Base-by-base conservation (phyloP, 1,284 basidiomycete genomes). In the Testicularia cyperi region DNA sequence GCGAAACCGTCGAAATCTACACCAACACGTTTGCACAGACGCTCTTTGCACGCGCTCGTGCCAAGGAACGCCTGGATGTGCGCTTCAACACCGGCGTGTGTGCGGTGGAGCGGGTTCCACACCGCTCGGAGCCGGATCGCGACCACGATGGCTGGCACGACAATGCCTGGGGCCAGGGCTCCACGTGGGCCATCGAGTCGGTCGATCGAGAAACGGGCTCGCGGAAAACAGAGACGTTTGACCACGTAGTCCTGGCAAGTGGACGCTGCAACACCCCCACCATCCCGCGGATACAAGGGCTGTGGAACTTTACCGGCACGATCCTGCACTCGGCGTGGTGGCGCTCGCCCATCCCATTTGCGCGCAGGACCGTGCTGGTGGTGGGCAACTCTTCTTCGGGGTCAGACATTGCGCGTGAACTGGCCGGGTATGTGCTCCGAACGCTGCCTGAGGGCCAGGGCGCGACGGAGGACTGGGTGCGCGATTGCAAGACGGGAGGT, bases 371-470 rank as follows among this genome's bases (percentile, higher is more conserved):
- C 1, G 78, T 82, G 6, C 70, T 83, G 18, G 79, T 83, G 0
- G 78, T 82, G 6, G 82, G 82, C 6, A 80, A 79, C 22, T 78
- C 76, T n/a, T 78, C 78, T 4, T 80, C 79, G 0, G 82, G 81
- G 0, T 79, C 79, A 14, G 82, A 82, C 52, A 78, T 82, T 20
- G 77, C 79, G 0, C 73, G 81, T n/a, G 80, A 81, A 43, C 63
- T 82, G 0, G 35, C 31, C 9, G 74, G 74, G 9, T 67, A 69
- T 19, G 20, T 68, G 5, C 32, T 66, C 1, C 58, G 74, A 0
- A 42, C 34, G 2, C 34, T 61, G 0, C 57, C 57, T 9, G 51
- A 61, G 16, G 58, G 56, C 1, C 29, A 46, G 24, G 13, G 43
- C 3, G 51, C 51, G 2, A 35, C 53, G 0, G 21, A 42, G 1